Evolutionary conservation across 345 rosid species (phyloP).

Genomic region (Ceriops tagal): DNA sequence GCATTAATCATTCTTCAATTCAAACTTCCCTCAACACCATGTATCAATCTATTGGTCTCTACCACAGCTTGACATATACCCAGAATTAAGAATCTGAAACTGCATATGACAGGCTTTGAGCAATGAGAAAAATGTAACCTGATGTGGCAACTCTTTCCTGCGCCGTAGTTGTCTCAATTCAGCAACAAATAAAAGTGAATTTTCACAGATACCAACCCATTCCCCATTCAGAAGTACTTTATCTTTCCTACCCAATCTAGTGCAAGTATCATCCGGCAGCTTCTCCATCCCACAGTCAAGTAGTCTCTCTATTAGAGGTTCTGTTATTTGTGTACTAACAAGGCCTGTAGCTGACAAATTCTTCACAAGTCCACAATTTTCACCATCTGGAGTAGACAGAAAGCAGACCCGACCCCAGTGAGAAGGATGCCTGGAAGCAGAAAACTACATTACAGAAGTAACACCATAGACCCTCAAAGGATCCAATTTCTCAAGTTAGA

Average conservation of each 20-base stretch:
- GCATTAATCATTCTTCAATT: no score
- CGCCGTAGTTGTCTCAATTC: constrained; percentile 58
- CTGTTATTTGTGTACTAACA: constrained; percentile 50
- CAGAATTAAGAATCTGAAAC: background rate
- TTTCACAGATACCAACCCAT: constrained; percentile 75
- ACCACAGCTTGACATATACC: background rate
- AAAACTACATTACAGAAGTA: constrained; percentile 19
- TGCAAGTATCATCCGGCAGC: constrained; percentile 48
- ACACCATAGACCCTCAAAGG: background rate
- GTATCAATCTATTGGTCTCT: background rate
- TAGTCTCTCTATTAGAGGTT: constrained; percentile 43
- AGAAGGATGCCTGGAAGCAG: constrained; percentile 75
- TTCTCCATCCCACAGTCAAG: constrained; percentile 66
- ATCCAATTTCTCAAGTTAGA: background rate
- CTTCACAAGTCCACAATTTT: constrained; percentile 97
- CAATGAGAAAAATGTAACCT: constrained; percentile 39
- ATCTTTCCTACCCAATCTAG: constrained; percentile 42
- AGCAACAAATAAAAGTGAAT: constrained; percentile 52
- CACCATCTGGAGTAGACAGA: constrained; percentile 93
- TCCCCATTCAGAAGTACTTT: constrained; percentile 85
- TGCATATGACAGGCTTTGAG: background rate
- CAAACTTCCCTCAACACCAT: no score
- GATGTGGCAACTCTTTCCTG: constrained; percentile 51
- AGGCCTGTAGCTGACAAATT: constrained; percentile 78
- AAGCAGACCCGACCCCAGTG: constrained; percentile 98